Evolutionary conservation across 805 yeast species (phyloP).

Genomic region (Candida loeiensis): DNA sequence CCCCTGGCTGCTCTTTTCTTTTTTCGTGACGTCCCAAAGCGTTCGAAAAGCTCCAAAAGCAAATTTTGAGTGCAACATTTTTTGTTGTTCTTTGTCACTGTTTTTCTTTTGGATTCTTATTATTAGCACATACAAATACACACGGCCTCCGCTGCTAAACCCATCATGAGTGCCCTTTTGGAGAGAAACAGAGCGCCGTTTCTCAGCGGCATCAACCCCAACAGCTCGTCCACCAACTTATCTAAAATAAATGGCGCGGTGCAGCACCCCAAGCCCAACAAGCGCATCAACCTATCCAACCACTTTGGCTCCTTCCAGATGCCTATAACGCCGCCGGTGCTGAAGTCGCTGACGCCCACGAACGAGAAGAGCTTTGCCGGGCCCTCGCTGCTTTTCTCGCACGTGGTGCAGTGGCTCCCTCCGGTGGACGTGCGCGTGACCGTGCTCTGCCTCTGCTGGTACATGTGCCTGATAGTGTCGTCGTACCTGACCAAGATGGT

Average conservation of each 20-base stretch:
- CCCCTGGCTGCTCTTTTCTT: conserved; percentile 1
- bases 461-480: conserved; percentile 72
- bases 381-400: neutral
- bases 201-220: conserved; percentile 30
- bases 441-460: conserved; percentile 71
- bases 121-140: neutral
- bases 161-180: neutral
- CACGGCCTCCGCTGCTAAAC: neutral
- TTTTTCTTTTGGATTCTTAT: neutral
- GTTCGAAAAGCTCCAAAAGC: conserved; percentile 1
- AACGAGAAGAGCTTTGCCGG: conserved; percentile 15
- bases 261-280: conserved; percentile 20
- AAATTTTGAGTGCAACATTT: neutral
- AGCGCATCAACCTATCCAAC: conserved; percentile 13
- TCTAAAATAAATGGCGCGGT: conserved; percentile 16
- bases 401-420: conserved; percentile 15
- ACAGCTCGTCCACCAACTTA: conserved; percentile 33
- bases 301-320: conserved; percentile 18
- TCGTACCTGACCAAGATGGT: conserved; percentile 80
- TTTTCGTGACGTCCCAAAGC: neutral
- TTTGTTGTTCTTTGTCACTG: neutral
- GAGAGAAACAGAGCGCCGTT: conserved; percentile 6
- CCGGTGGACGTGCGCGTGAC: conserved; percentile 23
- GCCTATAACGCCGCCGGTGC: conserved; percentile 35
- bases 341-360: conserved; percentile 30